Evolutionary conservation across 1,284 basidiomycete species (phyloP).

Genomic region (Marasmius oreades): DNA sequence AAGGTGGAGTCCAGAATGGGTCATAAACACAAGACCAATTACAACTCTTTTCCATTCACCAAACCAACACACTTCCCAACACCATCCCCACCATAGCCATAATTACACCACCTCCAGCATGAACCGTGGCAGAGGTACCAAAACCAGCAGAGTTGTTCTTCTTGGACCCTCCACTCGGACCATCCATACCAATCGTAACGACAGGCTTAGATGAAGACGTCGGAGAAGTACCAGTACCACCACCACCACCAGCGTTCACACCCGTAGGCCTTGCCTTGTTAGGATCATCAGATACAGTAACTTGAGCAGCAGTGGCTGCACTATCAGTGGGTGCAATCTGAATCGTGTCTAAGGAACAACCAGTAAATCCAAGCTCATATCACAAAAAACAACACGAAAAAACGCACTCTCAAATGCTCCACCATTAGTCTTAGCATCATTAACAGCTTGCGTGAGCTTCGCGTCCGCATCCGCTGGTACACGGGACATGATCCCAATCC

Average conservation of each 20-base stretch:
- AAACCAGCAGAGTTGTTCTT: neutral
- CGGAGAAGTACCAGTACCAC: neutral
- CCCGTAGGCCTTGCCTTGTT: neutral
- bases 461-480: constrained; percentile 14
- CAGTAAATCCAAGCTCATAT: neutral
- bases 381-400: neutral
- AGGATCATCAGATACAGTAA: constrained; percentile 6
- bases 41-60: too few species aligned
- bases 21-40: too few species aligned
- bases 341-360: neutral
- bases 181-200: constrained; percentile 2
- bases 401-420: constrained; percentile 14
- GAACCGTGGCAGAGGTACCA: neutral
- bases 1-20: too few species aligned
- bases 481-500: constrained; percentile 13
- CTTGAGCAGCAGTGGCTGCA: constrained; percentile 5
- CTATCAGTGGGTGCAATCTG: constrained; percentile 4
- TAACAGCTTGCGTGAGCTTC: constrained; percentile 8
- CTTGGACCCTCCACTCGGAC: neutral
- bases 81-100: neutral
- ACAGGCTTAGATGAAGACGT: neutral
- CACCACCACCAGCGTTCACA: neutral
- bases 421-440: constrained; percentile 12
- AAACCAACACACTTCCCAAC: neutral
- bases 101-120: neutral